phyloP scores from a whole-genome alignment of 345 rosid genomes.

The Euclidium syriacum region DNA sequence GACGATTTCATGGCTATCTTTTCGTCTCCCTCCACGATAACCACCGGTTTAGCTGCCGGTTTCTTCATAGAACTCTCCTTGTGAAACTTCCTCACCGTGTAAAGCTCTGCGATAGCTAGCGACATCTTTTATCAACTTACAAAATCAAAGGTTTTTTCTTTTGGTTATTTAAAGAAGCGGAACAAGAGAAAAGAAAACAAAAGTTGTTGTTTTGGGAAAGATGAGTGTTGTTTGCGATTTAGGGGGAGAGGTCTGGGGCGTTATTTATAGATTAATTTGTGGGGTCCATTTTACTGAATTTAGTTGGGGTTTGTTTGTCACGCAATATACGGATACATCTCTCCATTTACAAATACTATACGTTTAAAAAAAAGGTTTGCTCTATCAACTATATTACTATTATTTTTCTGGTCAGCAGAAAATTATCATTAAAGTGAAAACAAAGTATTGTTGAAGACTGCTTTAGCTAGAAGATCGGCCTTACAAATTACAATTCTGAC shows the following conservation, averaged over 20 bases:
- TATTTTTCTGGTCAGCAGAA: no score
- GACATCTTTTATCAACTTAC: conserved; percentile 12
- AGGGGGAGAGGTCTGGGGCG: conserved; percentile 19
- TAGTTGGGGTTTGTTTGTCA: conserved; percentile 3
- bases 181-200: neutral
- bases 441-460: no score
- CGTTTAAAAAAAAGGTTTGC: no score
- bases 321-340: neutral
- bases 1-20: neutral
- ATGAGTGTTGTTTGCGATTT: conserved; percentile 23
- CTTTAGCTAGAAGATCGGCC: no score
- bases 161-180: neutral
- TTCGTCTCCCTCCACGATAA: conserved; percentile 6
- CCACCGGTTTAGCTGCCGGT: neutral
- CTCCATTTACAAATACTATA: no score
- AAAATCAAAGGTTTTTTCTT: neutral
- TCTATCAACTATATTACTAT: no score
- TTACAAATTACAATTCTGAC: no score
- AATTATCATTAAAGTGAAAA: no score
- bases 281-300: neutral
- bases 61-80: conserved; percentile 27
- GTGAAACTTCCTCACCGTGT: conserved; percentile 25
- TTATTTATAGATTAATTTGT: conserved; percentile 21
- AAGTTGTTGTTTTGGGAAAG: neutral
- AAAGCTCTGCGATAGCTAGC: conserved; percentile 28